These are phyloP conservation scores for Cruciata laevipes DNA, from an alignment of 257 asterid genomes.

Conservation along the genomic window DNA sequence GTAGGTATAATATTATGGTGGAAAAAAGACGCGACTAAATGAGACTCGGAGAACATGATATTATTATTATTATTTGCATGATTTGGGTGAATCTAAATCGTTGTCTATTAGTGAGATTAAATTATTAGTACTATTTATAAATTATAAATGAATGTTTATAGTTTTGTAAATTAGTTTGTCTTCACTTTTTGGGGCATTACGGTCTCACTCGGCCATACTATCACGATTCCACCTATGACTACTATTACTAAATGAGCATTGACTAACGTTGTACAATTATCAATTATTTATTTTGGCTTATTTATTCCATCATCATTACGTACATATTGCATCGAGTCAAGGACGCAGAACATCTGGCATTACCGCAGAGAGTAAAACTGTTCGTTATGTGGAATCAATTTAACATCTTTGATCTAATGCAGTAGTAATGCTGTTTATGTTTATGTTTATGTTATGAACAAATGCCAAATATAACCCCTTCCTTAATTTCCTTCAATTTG, in stretches of 20 bases:
- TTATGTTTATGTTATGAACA: no score
- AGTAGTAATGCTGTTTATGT: no score
- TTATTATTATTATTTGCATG: not conserved
- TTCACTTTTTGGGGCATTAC: not conserved
- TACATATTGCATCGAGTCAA: not conserved
- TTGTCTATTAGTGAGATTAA: not conserved
- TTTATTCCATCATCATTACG: constrained; percentile 1
- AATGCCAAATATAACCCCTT: no score
- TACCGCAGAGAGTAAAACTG: no score
- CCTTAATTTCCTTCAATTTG: no score
- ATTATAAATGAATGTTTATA: not conserved
- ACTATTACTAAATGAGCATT: not conserved
- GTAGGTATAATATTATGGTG: no score
- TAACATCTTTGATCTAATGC: no score
- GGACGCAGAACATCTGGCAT: not conserved
- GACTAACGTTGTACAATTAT: not conserved
- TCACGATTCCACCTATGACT: not conserved
- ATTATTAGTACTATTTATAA: not conserved
- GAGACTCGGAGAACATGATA: no score
- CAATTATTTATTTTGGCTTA: not conserved
- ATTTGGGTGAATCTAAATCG: not conserved
- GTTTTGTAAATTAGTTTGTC: not conserved
- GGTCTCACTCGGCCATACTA: constrained; percentile 1
- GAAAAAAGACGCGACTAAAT: no score
- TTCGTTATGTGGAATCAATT: no score